Percentiles rank a stretch among this genome's conserved stretches.
phyloP scores from a whole-genome alignment of 2,329 filamentous ascomycete genomes.

The Leptographium wingfieldii region DNA sequence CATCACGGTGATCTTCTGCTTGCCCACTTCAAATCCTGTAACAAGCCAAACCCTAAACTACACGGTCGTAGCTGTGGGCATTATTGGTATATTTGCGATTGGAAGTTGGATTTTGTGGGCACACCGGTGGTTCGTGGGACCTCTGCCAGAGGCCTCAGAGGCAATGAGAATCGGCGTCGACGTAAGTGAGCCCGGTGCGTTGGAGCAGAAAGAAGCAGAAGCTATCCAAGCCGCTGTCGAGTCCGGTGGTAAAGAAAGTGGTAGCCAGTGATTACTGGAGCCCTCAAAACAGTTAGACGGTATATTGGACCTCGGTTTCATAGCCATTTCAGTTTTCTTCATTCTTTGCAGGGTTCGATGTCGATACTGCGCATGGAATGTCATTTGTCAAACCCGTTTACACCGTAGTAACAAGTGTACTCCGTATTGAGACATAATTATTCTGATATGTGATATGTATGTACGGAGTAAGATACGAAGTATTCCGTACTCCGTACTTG shows the following conservation, averaged over 20 bases:
- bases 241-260: not conserved
- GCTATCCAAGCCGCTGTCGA: not conserved
- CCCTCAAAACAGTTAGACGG: not conserved
- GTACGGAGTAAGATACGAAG: too few relatives aligned
- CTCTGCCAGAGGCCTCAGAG: constrained; percentile 37
- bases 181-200: constrained; percentile 29
- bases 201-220: constrained; percentile 23
- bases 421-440: too few relatives aligned
- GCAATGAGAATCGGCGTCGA: constrained; percentile 36
- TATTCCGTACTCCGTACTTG: too few relatives aligned
- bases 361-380: too few relatives aligned
- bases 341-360: too few relatives aligned
- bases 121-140: constrained; percentile 41
- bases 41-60: constrained; percentile 46
- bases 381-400: too few relatives aligned
- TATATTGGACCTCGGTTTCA: too few relatives aligned
- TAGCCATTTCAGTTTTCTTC: too few relatives aligned
- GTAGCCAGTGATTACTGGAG: not conserved
- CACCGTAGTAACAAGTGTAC: too few relatives aligned
- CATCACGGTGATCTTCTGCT: constrained; percentile 44
- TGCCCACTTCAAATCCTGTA: constrained; percentile 42
- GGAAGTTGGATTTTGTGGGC: constrained; percentile 40
- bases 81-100: constrained; percentile 35
- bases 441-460: too few relatives aligned
- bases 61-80: constrained; percentile 45